Conservation (phyloP, 1,139 yeast species). For the Zygotorulaspora mrakii region DNA sequence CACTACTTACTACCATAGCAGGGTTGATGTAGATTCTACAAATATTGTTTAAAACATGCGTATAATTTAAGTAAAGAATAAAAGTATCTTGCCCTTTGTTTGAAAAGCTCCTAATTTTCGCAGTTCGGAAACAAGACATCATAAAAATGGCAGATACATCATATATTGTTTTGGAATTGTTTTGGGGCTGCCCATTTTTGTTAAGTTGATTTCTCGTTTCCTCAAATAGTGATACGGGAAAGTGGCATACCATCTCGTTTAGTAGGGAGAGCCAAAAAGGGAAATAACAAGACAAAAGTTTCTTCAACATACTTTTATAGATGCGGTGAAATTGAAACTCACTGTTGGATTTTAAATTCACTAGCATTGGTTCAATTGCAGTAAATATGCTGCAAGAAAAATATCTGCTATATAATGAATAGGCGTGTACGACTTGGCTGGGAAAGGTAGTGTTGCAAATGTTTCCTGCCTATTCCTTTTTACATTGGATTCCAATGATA, state of each 20-base stretch:
- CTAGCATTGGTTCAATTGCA: neutral
- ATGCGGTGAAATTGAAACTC: neutral
- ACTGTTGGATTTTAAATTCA: constrained; percentile 1
- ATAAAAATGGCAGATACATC: too few relatives aligned
- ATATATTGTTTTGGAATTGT: too few relatives aligned
- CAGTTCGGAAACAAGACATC: too few relatives aligned
- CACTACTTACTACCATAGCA: constrained; percentile 13
- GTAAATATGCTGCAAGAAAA: neutral
- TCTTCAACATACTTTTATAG: neutral
- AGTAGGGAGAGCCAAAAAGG: neutral
- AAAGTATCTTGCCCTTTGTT: too few relatives aligned
- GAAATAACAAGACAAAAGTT: neutral
- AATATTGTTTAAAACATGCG: too few relatives aligned
- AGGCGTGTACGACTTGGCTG: too few relatives aligned
- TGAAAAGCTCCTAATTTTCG: too few relatives aligned
- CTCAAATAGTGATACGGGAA: neutral
- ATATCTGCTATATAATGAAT: neutral
- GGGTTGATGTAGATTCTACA: constrained; percentile 5
- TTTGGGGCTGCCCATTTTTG: neutral
- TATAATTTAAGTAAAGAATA: too few relatives aligned
- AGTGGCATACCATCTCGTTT: constrained; percentile 1
- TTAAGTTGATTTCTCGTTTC: neutral
- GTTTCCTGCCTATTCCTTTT: neutral
- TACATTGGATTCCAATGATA: neutral
- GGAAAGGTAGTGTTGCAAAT: too few relatives aligned